A percentile compares a stretch with the other conserved stretches of the same genome.
Evolutionary conservation across 805 yeast genomes (phyloP).

Genomic region (Metschnikowia drakensbergensis): DNA sequence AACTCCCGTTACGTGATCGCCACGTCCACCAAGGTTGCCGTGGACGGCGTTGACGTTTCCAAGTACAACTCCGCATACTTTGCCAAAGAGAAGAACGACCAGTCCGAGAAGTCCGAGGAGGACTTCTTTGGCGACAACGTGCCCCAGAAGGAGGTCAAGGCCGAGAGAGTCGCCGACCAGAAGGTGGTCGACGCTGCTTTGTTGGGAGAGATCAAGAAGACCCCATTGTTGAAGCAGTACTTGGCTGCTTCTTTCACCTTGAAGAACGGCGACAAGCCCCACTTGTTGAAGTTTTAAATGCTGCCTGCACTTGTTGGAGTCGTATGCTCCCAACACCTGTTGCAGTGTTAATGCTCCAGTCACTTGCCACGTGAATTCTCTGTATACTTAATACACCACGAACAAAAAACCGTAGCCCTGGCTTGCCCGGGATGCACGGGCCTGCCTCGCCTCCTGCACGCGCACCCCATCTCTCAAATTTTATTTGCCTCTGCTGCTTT

Average conservation of each 20-base stretch:
- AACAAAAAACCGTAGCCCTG: constrained; percentile 5
- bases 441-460: not conserved
- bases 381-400: constrained; percentile 22
- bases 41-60: constrained; percentile 76
- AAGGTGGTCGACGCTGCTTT: constrained; percentile 90
- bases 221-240: constrained; percentile 96
- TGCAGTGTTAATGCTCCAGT: not conserved
- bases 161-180: constrained; percentile 96
- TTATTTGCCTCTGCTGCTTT: not conserved
- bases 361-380: constrained; percentile 4
- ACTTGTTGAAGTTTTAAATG: constrained; percentile 88
- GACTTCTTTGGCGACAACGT: constrained; percentile 78
- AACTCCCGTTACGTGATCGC: constrained; percentile 98
- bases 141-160: constrained; percentile 82
- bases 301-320: no score
- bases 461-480: not conserved
- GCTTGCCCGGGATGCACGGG: no score
- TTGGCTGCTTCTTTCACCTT: constrained; percentile 92
- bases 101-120: constrained; percentile 83
- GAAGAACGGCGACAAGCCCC: constrained; percentile 98
- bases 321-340: not conserved
- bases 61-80: constrained; percentile 94
- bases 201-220: constrained; percentile 91
- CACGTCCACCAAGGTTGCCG: constrained; percentile 87
- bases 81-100: constrained; percentile 88